Evolutionary conservation across 106 monocot genomes (phyloP), one percentile per base, ranked within the genome.

Genomic region (Platanthera zijinensis): DNA sequence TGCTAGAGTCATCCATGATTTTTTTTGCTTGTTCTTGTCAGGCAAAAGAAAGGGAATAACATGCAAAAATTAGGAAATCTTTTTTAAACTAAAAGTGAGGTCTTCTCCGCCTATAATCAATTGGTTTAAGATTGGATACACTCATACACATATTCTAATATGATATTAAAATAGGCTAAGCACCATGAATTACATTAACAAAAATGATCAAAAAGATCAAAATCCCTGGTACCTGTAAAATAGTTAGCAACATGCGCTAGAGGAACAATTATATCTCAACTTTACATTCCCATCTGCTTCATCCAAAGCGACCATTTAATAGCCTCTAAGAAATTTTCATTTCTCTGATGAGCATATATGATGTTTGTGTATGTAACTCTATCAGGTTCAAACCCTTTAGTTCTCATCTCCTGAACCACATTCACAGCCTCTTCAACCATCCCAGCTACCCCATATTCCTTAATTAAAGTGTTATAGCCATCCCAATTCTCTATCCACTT

Each of bases 301-400:
- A 97, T 93, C 91, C 96, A 97, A 53, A 94, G 93, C 69, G 93
- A 93, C 96, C 94, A 97, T 45, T 97, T 97, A 69, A 97, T 93
- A 39, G 96, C 91, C 71, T 97, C 96, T 25, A 93, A 78, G 66
- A 84, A 97, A 61, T 89, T 89, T 51, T 96, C 96, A 78, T 96
- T 96, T 61, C 90, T 89, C 70, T 90, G 96, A 53, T 93, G 88
- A 66, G 93, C 93, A 59, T 73, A 7, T 8, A 96, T 86, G 5
- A 96, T 87, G 72, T 83, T 93, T 54, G 76, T 50, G 75, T 87
- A 96, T 3, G 96, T 96, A 17, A 93, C 80, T 45, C 89, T 78
- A 79, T 93, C 90, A 57, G 96, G 93, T 15, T 85, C 74, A 48
- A 96, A 62, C 15, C 85, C 85, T 82, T 83, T 87, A 14, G 7